Percentiles rank a stretch among this genome's conserved stretches.
These are phyloP conservation scores for Lepiota brunneoincarnata DNA, from an alignment of 768 basidiomycete genomes.

Conservation along the genomic window DNA sequence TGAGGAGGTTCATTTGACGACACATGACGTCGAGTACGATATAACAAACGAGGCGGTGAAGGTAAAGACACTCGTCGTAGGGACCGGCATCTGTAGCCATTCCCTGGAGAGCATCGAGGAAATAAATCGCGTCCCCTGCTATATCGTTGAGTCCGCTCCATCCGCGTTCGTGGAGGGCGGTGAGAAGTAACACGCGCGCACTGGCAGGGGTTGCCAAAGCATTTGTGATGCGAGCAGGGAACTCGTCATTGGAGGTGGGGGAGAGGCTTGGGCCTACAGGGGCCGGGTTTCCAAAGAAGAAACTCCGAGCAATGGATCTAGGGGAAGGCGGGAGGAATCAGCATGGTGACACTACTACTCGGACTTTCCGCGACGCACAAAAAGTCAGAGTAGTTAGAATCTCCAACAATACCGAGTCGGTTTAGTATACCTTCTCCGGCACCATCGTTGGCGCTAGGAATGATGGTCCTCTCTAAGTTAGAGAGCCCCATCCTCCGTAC, in stretches of 20 bases:
- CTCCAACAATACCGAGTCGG: too few species aligned
- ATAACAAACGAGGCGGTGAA: background rate
- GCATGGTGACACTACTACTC: too few species aligned
- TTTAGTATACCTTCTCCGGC: background rate
- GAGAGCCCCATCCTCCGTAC: too few species aligned
- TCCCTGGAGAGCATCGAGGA: background rate
- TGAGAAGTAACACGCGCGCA: background rate
- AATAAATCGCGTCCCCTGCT: background rate
- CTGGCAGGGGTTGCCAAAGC: background rate
- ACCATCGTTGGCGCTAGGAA: too few species aligned
- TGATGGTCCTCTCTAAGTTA: too few species aligned
- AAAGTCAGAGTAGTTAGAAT: too few species aligned
- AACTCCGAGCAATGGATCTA: too few species aligned
- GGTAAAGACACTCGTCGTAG: conserved; percentile 1
- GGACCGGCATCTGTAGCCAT: background rate
- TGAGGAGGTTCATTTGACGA: background rate
- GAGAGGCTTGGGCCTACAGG: background rate
- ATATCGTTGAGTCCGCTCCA: conserved; percentile 1
- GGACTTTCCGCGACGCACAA: background rate
- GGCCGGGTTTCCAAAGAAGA: background rate
- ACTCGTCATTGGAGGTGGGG: conserved; percentile 2
- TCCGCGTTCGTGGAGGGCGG: background rate
- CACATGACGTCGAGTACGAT: background rate
- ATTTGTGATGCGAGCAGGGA: background rate
- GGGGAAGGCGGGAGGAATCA: too few species aligned